Evolutionary conservation across 2,329 filamentous ascomycete species (phyloP).

Genomic region (Chlorencoelia australis): DNA sequence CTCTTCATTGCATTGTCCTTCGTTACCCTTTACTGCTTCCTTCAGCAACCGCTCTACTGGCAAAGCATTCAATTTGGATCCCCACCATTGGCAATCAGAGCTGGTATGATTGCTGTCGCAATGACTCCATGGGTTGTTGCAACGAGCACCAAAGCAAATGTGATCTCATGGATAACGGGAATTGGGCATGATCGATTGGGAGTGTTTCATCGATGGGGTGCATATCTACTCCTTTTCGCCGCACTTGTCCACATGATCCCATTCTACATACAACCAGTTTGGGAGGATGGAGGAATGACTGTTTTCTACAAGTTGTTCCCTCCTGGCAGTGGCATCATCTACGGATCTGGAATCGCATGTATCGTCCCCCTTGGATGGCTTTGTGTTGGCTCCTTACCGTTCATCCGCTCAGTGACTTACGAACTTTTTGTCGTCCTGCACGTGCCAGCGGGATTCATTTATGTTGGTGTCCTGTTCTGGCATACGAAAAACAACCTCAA

Average conservation of each 20-base stretch:
- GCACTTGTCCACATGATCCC: conserved; percentile 78
- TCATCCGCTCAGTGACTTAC: conserved; percentile 68
- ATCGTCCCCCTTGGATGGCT: conserved; percentile 74
- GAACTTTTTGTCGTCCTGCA: conserved; percentile 79
- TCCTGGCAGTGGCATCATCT: conserved; percentile 56
- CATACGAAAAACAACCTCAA: conserved; percentile 87
- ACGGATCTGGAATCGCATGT: conserved; percentile 77
- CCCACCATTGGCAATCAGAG: conserved; percentile 74
- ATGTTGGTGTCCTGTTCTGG: conserved; percentile 85
- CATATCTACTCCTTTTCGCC: conserved; percentile 75
- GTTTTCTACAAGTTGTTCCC: conserved; percentile 64
- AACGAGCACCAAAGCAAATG: conserved; percentile 82
- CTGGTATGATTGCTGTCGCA: conserved; percentile 86
- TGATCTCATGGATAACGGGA: conserved; percentile 74
- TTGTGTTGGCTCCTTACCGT: conserved; percentile 73
- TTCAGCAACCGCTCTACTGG: conserved; percentile 85
- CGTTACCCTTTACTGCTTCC: conserved; percentile 70
- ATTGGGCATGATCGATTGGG: conserved; percentile 89
- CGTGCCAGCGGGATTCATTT: conserved; percentile 69
- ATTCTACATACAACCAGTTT: conserved; percentile 82
- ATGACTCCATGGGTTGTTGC: conserved; percentile 89
- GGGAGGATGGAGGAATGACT: conserved; percentile 64
- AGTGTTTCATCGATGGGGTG: conserved; percentile 85
- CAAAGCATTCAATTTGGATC: conserved; percentile 78
- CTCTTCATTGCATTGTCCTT: conserved; percentile 60